These are phyloP conservation scores for Aspergillus viridinutans DNA, from an alignment of 2,329 filamentous ascomycete species.

Conservation along the genomic window DNA sequence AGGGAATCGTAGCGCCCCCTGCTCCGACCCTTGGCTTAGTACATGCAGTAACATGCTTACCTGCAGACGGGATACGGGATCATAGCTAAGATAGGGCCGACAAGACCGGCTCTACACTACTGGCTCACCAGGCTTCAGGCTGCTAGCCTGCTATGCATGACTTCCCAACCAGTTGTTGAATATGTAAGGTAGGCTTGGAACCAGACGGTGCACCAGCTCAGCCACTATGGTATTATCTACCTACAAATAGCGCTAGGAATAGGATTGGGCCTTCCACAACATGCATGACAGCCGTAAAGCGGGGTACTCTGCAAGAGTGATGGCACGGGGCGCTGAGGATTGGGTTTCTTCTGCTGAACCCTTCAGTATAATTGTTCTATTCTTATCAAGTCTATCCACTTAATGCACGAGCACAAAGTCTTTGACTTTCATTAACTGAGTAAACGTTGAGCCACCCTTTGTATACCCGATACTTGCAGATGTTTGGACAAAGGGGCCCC, in stretches of 20 bases:
- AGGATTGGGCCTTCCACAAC: not conserved
- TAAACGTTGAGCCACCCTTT: too few species aligned
- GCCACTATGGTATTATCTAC: not conserved
- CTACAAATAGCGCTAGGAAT: not conserved
- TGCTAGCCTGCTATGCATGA: too few species aligned
- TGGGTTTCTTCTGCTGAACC: not conserved
- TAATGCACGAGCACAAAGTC: too few species aligned
- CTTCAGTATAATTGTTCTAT: not conserved
- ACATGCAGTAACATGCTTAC: not conserved
- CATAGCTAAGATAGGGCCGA: not conserved
- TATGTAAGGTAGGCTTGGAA: not conserved
- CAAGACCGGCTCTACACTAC: not conserved
- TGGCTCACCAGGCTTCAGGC: not conserved
- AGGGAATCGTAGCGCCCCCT: too few species aligned
- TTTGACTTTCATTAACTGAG: too few species aligned
- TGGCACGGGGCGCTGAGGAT: not conserved
- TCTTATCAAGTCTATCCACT: too few species aligned
- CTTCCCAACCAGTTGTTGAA: not conserved
- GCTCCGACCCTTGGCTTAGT: too few species aligned
- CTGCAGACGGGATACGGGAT: not conserved
- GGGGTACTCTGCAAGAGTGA: not conserved
- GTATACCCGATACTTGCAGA: not conserved
- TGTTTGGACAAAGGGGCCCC: not conserved
- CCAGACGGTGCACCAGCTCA: not conserved
- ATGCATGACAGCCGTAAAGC: not conserved